Evolutionary conservation across 345 rosid species (phyloP).

Genomic region (Populus deltoides): DNA sequence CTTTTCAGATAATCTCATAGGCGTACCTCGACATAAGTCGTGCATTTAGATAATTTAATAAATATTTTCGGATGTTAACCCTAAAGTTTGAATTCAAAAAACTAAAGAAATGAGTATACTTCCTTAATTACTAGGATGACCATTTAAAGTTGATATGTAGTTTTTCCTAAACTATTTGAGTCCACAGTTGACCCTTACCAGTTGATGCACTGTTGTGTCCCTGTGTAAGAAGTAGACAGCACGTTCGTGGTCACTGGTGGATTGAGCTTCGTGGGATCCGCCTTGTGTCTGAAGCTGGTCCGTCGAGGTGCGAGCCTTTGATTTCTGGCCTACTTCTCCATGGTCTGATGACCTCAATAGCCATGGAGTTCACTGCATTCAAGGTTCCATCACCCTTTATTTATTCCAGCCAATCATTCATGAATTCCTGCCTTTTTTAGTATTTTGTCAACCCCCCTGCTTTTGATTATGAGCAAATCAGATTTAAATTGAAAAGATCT

Average conservation of each 20-base stretch:
- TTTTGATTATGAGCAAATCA: too few species aligned
- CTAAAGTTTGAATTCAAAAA: too few species aligned
- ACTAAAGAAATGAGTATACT: too few species aligned
- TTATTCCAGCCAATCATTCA: neutral
- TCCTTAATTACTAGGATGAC: too few species aligned
- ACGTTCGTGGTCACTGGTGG: slow-evolving; percentile 84
- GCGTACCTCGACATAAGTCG: too few species aligned
- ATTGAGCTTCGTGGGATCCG: slow-evolving; percentile 79
- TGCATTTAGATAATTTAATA: too few species aligned
- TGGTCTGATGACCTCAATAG: slow-evolving; percentile 55
- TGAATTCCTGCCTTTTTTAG: too few species aligned
- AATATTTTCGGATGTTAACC: too few species aligned
- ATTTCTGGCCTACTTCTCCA: slow-evolving; percentile 59
- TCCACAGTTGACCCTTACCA: neutral
- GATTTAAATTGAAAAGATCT: too few species aligned
- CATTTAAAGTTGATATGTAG: neutral
- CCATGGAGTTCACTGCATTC: slow-evolving; percentile 62
- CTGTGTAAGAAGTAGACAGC: neutral
- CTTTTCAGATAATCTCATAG: too few species aligned
- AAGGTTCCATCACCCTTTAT: slow-evolving; percentile 37
- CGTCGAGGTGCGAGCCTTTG: slow-evolving; percentile 90
- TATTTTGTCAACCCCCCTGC: too few species aligned
- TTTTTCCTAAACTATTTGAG: neutral
- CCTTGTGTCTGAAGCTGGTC: slow-evolving; percentile 70
- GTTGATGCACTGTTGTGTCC: neutral